These are phyloP conservation scores for Ceratocystis cubensis DNA, from an alignment of 2,329 filamentous ascomycete genomes.

Conservation along the genomic window DNA sequence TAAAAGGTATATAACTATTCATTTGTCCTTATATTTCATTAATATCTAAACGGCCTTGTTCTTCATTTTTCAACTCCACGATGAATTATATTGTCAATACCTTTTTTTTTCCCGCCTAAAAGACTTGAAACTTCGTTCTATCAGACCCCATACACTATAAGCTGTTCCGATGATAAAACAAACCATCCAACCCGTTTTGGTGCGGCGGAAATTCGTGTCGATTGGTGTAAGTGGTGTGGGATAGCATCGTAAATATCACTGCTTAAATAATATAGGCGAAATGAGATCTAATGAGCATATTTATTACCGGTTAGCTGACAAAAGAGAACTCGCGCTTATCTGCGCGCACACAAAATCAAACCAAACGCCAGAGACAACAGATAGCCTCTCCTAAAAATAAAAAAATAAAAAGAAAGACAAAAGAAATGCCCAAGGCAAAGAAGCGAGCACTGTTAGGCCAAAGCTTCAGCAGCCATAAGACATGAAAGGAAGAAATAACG, in stretches of 20 bases:
- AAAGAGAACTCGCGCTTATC: background rate
- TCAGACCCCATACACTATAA: too few species aligned
- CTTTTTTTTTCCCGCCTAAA: too few species aligned
- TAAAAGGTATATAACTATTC: background rate
- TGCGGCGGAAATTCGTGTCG: background rate
- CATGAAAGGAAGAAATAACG: background rate
- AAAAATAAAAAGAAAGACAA: background rate
- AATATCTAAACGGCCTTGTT: too few species aligned
- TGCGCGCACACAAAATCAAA: background rate
- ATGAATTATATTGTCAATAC: too few species aligned
- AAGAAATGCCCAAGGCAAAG: background rate
- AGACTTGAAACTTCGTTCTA: too few species aligned
- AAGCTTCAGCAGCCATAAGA: background rate
- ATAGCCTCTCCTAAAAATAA: background rate
- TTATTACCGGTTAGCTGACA: background rate
- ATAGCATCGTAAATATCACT: background rate
- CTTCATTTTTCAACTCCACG: too few species aligned
- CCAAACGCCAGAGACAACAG: conserved; percentile 6
- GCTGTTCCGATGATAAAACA: too few species aligned
- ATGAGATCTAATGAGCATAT: background rate
- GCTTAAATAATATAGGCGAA: background rate
- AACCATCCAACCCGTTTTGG: too few species aligned
- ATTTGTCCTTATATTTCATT: too few species aligned
- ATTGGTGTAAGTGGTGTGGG: background rate
- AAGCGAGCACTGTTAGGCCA: background rate